Evolutionary conservation across 345 rosid genomes (phyloP).

Genomic region (Stellera chamaejasme): DNA sequence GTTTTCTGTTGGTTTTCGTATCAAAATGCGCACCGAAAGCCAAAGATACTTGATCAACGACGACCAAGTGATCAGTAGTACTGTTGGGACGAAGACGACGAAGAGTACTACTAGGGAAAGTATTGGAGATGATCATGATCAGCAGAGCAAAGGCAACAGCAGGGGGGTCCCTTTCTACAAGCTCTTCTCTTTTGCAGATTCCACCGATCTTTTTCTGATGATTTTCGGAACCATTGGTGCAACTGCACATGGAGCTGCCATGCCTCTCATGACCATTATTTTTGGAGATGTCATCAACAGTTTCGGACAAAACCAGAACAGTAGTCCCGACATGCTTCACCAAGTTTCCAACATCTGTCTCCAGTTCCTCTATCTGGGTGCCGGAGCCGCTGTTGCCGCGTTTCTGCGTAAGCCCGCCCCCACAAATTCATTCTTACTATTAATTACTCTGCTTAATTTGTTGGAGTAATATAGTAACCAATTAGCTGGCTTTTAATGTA

Average conservation of each 20-base stretch:
- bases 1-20: too few relatives aligned
- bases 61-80: too few relatives aligned
- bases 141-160: background rate
- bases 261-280: constrained; percentile 68
- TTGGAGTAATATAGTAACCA: constrained; percentile 8
- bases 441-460: background rate
- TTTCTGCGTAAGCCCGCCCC: constrained; percentile 23
- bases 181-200: constrained; percentile 64
- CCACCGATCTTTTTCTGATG: constrained; percentile 46
- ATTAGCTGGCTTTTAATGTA: constrained; percentile 25
- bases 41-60: too few relatives aligned
- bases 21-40: too few relatives aligned
- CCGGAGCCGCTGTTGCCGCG: background rate
- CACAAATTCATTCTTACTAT: too few relatives aligned
- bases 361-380: background rate
- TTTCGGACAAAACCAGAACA: constrained; percentile 45
- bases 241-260: constrained; percentile 43
- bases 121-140: too few relatives aligned
- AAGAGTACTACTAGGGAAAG: too few relatives aligned
- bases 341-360: constrained; percentile 35
- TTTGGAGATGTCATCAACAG: constrained; percentile 54
- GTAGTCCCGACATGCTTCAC: constrained; percentile 14
- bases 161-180: constrained; percentile 49
- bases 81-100: too few relatives aligned
- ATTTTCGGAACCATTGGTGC: constrained; percentile 58